Evolutionary conservation across 2,329 filamentous ascomycete genomes (phyloP).

Genomic region (Alternaria longipes): DNA sequence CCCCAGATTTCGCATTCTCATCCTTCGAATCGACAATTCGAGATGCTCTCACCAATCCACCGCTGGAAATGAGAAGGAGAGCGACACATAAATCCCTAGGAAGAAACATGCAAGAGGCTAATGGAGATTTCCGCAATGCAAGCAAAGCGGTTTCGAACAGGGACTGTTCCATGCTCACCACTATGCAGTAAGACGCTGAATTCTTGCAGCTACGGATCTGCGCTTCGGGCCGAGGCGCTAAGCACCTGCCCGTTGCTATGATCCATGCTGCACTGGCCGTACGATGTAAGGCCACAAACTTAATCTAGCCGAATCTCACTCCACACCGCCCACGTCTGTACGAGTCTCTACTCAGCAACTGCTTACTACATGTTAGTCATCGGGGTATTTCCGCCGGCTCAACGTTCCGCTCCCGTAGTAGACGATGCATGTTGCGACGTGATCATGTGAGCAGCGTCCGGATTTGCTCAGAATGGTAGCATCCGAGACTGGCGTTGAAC

Average conservation of each 20-base stretch:
- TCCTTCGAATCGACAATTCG: background rate
- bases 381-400: background rate
- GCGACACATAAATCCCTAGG: background rate
- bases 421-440: background rate
- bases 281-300: background rate
- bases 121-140: background rate
- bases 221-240: background rate
- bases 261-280: background rate
- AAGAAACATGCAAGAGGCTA: background rate
- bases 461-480: background rate
- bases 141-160: background rate
- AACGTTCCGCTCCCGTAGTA: background rate
- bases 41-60: background rate
- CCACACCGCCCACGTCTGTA: background rate
- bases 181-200: background rate
- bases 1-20: background rate
- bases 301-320: background rate
- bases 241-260: background rate
- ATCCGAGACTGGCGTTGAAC: background rate
- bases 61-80: background rate
- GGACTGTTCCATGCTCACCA: background rate
- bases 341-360: background rate
- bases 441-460: background rate
- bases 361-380: background rate
- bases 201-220: background rate